phyloP scores from a whole-genome alignment of 176 grass and related monocot genomes.

The Dactylis glomerata region DNA sequence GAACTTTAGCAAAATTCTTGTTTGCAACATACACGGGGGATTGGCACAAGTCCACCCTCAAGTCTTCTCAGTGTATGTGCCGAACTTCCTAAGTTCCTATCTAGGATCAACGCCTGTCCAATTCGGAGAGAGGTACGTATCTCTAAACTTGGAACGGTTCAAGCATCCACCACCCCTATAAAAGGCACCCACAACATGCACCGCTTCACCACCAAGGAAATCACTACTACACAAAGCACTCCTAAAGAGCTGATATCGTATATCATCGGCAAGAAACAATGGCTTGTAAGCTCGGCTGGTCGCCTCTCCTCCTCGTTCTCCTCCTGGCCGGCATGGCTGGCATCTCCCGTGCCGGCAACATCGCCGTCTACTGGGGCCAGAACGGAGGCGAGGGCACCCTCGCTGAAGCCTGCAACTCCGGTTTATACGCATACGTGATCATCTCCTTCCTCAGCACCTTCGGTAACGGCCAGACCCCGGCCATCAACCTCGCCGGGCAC shows the following conservation, averaged over 20 bases:
- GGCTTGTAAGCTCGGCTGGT: slow-evolving; percentile 15
- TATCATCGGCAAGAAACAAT: not conserved
- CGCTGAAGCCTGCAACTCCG: slow-evolving; percentile 51
- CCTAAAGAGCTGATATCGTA: not conserved
- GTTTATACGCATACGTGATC: slow-evolving; percentile 42
- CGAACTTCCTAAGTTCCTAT: not conserved
- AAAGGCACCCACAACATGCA: not conserved
- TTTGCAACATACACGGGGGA: not conserved
- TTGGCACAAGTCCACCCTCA: not conserved
- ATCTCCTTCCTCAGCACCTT: slow-evolving; percentile 62
- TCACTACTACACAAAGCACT: not conserved
- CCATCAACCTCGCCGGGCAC: slow-evolving; percentile 64
- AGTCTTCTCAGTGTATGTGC: not conserved
- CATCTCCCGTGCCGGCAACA: slow-evolving; percentile 42
- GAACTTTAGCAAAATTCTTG: too few relatives aligned
- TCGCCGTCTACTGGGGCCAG: slow-evolving; percentile 83
- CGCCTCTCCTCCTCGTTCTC: slow-evolving; percentile 35
- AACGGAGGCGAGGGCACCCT: slow-evolving; percentile 55
- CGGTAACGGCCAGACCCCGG: slow-evolving; percentile 50
- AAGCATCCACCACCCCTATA: slow-evolving; percentile 22
- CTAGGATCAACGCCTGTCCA: not conserved
- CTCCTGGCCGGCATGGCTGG: slow-evolving; percentile 30
- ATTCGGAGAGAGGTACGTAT: not conserved
- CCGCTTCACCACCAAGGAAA: slow-evolving; percentile 28
- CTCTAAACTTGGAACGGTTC: slow-evolving; percentile 17